These are phyloP conservation scores for Astraeus odoratus DNA, from an alignment of 768 basidiomycete genomes.

Conservation along the genomic window DNA sequence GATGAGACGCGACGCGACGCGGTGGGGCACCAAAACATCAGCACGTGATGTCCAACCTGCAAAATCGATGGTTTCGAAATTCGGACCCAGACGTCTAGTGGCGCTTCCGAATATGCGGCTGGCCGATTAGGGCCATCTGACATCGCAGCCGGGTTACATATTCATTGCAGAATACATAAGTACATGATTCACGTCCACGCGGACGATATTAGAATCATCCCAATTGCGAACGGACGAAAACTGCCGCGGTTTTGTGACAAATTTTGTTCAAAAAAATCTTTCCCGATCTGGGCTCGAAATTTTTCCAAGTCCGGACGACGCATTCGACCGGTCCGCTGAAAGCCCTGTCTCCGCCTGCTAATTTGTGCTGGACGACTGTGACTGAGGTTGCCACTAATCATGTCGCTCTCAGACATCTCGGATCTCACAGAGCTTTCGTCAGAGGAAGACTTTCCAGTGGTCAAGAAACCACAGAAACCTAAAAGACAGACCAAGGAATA, in stretches of 20 bases:
- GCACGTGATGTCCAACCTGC: neutral
- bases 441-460: constrained; percentile 28
- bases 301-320: too few relatives aligned
- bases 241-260: too few relatives aligned
- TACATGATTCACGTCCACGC: too few relatives aligned
- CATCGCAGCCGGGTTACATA: too few relatives aligned
- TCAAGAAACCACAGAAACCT: constrained; percentile 13
- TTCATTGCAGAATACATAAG: too few relatives aligned
- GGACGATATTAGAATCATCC: neutral
- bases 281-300: neutral
- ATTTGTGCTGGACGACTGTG: neutral
- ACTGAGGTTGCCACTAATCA: constrained; percentile 5
- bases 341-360: too few relatives aligned
- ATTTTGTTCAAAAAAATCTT: neutral
- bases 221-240: neutral
- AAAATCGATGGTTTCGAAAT: too few relatives aligned
- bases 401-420: constrained; percentile 37
- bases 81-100: too few relatives aligned
- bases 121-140: too few relatives aligned
- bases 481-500: constrained; percentile 25
- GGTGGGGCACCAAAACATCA: neutral
- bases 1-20: constrained; percentile 27
- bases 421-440: constrained; percentile 42
- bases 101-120: too few relatives aligned
- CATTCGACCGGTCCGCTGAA: too few relatives aligned